Conservation (phyloP, 2,329 filamentous ascomycete genomes). For the Cladophialophora yegresii region DNA sequence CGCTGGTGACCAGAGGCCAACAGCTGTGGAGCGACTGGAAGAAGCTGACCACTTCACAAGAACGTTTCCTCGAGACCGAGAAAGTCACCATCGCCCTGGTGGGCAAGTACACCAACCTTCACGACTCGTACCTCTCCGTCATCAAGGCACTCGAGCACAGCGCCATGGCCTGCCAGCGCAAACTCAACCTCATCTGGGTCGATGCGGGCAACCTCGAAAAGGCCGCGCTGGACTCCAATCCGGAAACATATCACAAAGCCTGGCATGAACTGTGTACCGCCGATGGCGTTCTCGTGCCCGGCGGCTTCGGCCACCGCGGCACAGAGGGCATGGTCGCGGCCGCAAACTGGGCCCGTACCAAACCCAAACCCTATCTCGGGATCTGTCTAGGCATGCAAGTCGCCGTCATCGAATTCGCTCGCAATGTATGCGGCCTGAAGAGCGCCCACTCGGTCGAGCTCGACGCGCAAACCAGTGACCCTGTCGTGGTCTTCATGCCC, state of each 20-base stretch:
- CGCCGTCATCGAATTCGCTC: constrained; percentile 84
- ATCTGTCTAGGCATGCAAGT: constrained; percentile 93
- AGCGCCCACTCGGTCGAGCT: constrained; percentile 61
- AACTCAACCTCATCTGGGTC: constrained; percentile 79
- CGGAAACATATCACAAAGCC: constrained; percentile 77
- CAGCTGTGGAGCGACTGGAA: constrained; percentile 80
- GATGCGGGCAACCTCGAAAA: constrained; percentile 83
- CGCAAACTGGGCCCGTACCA: constrained; percentile 81
- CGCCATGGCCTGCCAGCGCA: constrained; percentile 79
- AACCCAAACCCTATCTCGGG: constrained; percentile 79
- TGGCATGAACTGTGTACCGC: constrained; percentile 79
- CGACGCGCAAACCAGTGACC: constrained; percentile 60
- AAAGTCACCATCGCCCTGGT: constrained; percentile 81
- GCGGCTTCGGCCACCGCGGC: constrained; percentile 78
- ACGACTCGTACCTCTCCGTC: constrained; percentile 83
- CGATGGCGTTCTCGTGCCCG: constrained; percentile 54
- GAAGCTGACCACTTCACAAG: constrained; percentile 65
- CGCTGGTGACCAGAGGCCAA: constrained; percentile 63
- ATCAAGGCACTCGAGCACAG: constrained; percentile 87
- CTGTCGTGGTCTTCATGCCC: constrained; percentile 87
- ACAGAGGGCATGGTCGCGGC: constrained; percentile 88
- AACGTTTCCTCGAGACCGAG: constrained; percentile 60
- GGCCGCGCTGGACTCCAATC: constrained; percentile 60
- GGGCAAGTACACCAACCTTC: constrained; percentile 83
- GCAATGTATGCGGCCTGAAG: constrained; percentile 68